phyloP scores from a whole-genome alignment of 345 rosid genomes.

The Acer saccharum region DNA sequence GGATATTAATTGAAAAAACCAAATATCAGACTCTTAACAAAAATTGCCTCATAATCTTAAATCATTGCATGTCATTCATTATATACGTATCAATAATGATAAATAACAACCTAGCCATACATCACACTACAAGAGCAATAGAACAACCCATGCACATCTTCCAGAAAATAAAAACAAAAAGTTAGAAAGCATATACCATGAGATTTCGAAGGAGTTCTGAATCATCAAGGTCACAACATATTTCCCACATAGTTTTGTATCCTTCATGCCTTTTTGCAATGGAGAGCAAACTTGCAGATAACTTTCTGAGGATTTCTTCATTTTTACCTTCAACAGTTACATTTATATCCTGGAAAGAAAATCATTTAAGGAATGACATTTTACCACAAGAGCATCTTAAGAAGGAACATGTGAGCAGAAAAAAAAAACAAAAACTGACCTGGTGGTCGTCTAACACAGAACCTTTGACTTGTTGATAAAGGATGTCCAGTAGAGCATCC shows the following conservation, averaged over 20 bases:
- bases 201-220: conserved; percentile 68
- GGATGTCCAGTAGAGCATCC: conserved; percentile 68
- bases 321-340: conserved; percentile 41
- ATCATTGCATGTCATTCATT: background rate
- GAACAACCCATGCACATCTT: background rate
- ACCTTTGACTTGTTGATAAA: conserved; percentile 66
- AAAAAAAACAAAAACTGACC: conserved; percentile 44
- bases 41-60: background rate
- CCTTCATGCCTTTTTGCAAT: conserved; percentile 81
- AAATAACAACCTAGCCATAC: background rate
- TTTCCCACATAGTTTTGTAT: conserved; percentile 77
- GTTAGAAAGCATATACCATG: conserved; percentile 55
- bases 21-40: background rate
- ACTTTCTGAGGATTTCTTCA: conserved; percentile 58
- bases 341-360: conserved; percentile 49
- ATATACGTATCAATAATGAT: background rate
- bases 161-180: conserved; percentile 11
- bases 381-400: conserved; percentile 14
- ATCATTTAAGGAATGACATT: conserved; percentile 11
- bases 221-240: conserved; percentile 88
- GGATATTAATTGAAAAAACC: background rate
- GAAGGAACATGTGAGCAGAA: conserved; percentile 13
- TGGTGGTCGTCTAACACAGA: conserved; percentile 45
- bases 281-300: conserved; percentile 65
- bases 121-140: background rate